phyloP scores from a whole-genome alignment of 495 filamentous ascomycete genomes.

The Entonaema liquescens region DNA sequence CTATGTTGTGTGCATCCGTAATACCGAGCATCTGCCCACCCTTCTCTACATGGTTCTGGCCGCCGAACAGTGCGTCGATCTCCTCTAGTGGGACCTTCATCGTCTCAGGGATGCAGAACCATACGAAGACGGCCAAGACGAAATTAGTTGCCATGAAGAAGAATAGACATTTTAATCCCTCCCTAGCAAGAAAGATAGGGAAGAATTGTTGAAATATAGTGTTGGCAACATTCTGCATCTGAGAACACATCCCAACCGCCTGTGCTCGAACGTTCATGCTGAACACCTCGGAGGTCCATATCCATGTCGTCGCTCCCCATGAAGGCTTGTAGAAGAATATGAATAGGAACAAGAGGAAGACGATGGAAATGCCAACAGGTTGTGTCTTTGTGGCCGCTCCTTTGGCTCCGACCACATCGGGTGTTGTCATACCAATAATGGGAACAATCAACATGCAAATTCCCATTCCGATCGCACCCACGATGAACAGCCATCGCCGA shows the following conservation, averaged over 20 bases:
- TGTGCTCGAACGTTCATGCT: slow-evolving; percentile 73
- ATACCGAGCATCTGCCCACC: slow-evolving; percentile 51
- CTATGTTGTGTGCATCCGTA: slow-evolving; percentile 13
- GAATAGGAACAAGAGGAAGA: slow-evolving; percentile 70
- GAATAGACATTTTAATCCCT: slow-evolving; percentile 60
- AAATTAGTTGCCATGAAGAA: slow-evolving; percentile 60
- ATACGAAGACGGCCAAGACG: slow-evolving; percentile 68
- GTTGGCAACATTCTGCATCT: slow-evolving; percentile 73
- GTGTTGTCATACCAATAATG: slow-evolving; percentile 63
- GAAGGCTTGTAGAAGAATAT: slow-evolving; percentile 76
- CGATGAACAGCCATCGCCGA: slow-evolving; percentile 61
- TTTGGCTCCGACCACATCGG: slow-evolving; percentile 47
- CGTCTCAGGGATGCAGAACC: slow-evolving; percentile 71
- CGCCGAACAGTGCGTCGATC: slow-evolving; percentile 68
- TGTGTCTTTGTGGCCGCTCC: slow-evolving; percentile 57
- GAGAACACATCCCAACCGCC: slow-evolving; percentile 73
- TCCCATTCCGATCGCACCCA: slow-evolving; percentile 59
- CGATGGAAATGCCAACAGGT: slow-evolving; percentile 69
- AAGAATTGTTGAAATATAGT: slow-evolving; percentile 73
- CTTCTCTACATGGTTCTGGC: slow-evolving; percentile 65
- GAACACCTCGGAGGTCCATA: slow-evolving; percentile 72
- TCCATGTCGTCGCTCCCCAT: slow-evolving; percentile 74
- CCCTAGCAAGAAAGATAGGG: slow-evolving; percentile 68
- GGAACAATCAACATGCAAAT: slow-evolving; percentile 68
- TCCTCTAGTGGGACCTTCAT: slow-evolving; percentile 71